Evolutionary conservation across 1,284 basidiomycete species (phyloP).

Genomic region (Tilletia indica): DNA sequence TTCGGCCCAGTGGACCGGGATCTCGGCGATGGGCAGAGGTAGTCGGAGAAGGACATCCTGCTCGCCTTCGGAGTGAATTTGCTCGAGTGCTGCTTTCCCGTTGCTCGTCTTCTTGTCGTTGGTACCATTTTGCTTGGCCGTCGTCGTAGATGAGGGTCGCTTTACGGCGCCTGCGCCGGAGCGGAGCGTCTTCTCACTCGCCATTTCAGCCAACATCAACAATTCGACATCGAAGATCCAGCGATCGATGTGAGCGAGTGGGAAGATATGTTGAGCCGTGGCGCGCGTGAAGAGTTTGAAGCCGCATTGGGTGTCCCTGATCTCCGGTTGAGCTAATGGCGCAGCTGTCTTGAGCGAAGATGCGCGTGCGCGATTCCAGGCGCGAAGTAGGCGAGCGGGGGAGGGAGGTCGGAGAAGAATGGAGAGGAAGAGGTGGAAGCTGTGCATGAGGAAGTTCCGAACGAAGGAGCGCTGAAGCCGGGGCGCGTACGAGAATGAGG

Average conservation of each 20-base stretch:
- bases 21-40: slow-evolving; percentile 73
- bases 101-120: slow-evolving; percentile 16
- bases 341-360: slow-evolving; percentile 11
- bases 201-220: slow-evolving; percentile 69
- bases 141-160: neutral
- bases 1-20: slow-evolving; percentile 86
- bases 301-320: slow-evolving; percentile 91
- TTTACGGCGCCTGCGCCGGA: neutral
- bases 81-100: neutral
- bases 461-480: slow-evolving; percentile 76
- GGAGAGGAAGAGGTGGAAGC: slow-evolving; percentile 65
- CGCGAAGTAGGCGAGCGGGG: slow-evolving; percentile 15
- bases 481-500: neutral
- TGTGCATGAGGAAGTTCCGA: slow-evolving; percentile 88
- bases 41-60: slow-evolving; percentile 59
- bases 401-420: slow-evolving; percentile 45
- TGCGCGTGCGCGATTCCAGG: neutral
- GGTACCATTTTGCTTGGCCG: neutral
- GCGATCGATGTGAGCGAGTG: slow-evolving; percentile 56
- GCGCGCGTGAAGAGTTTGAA: slow-evolving; percentile 80
- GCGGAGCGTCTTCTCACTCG: slow-evolving; percentile 23
- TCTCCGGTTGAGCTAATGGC: slow-evolving; percentile 67
- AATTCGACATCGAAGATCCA: slow-evolving; percentile 97
- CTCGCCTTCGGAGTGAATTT: neutral
- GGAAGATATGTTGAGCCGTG: slow-evolving; percentile 77